Conservation (phyloP, 2,329 filamentous ascomycete genomes). For the Nannizziopsis barbatae region DNA sequence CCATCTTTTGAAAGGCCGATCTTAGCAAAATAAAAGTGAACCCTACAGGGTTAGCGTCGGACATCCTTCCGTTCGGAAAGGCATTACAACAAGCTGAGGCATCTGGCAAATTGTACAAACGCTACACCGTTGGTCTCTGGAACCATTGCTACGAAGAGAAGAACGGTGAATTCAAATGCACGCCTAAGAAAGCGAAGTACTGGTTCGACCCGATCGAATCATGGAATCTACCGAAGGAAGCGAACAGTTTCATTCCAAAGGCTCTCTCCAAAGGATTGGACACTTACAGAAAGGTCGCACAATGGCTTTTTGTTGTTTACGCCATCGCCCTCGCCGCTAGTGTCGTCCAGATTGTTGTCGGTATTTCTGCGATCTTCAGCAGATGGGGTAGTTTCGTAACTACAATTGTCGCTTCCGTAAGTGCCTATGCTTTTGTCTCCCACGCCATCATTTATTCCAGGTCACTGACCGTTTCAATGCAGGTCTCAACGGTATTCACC, state of each 20-base stretch:
- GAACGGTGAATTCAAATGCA: conserved; percentile 53
- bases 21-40: conserved; percentile 48
- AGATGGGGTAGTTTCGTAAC: conserved; percentile 72
- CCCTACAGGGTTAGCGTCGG: conserved; percentile 29
- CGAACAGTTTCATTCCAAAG: conserved; percentile 55
- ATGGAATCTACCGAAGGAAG: conserved; percentile 48
- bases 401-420: conserved; percentile 60
- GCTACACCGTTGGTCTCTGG: conserved; percentile 76
- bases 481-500: conserved; percentile 46
- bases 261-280: conserved; percentile 57
- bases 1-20: conserved; percentile 40
- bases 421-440: conserved; percentile 25
- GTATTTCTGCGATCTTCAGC: conserved; percentile 72
- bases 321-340: conserved; percentile 61
- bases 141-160: conserved; percentile 64
- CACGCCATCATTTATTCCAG: background rate
- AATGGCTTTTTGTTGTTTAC: conserved; percentile 77
- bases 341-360: conserved; percentile 60
- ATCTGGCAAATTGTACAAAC: conserved; percentile 52
- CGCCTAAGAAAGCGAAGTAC: conserved; percentile 61
- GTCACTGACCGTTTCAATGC: conserved; percentile 11
- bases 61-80: conserved; percentile 25
- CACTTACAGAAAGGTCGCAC: conserved; percentile 60
- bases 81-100: conserved; percentile 26
- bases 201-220: conserved; percentile 60